Evolutionary conservation across 1,284 basidiomycete species (phyloP).

Genomic region (Ustilago shanxiensis): DNA sequence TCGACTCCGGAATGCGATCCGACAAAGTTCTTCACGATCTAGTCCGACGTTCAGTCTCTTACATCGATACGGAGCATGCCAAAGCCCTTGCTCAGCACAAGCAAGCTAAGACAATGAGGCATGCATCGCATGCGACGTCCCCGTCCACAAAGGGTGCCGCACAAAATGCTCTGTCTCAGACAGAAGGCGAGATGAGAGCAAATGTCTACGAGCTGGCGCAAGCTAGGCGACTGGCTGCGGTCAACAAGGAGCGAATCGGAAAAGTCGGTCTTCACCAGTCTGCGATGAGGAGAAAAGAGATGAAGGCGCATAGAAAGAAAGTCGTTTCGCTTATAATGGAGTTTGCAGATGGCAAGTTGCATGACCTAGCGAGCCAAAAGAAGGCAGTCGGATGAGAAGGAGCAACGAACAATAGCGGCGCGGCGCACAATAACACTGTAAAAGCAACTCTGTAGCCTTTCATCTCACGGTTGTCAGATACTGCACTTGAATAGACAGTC

Average conservation of each 20-base stretch:
- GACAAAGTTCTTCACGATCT: constrained; percentile 39
- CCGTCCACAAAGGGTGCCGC: not conserved
- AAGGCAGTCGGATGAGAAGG: not conserved
- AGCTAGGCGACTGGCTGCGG: constrained; percentile 5
- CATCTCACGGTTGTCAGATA: not conserved
- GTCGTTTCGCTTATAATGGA: constrained; percentile 33
- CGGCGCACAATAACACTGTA: too few species aligned
- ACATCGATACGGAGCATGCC: constrained; percentile 23
- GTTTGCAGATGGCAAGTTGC: constrained; percentile 35
- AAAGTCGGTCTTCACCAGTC: not conserved
- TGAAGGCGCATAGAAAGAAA: constrained; percentile 33
- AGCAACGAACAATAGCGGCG: not conserved
- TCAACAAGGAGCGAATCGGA: constrained; percentile 14
- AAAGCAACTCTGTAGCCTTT: not conserved
- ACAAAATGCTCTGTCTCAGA: not conserved
- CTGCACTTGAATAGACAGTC: not conserved
- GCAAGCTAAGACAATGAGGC: not conserved
- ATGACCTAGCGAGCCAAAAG: constrained; percentile 9
- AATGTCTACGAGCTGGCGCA: constrained; percentile 24
- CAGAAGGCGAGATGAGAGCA: not conserved
- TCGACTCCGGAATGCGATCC: constrained; percentile 25
- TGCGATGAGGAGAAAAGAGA: constrained; percentile 1
- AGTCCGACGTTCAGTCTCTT: constrained; percentile 20
- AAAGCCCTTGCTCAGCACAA: not conserved
- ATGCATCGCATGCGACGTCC: not conserved